These are phyloP conservation scores for Penicillium soppii DNA, from an alignment of 495 filamentous ascomycete species.

Conservation along the genomic window DNA sequence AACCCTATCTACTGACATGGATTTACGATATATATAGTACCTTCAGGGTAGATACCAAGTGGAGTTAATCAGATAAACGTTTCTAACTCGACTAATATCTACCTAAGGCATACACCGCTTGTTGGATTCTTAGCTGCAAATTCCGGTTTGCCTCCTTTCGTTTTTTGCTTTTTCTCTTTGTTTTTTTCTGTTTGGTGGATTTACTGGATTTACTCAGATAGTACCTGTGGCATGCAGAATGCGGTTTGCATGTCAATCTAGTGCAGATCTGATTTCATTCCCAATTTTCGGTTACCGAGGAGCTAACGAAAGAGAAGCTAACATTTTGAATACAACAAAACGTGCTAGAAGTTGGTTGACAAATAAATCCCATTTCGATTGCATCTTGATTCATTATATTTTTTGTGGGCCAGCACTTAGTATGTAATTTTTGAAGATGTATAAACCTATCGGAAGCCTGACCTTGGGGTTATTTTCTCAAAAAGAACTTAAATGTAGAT, in stretches of 20 bases:
- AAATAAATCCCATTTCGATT: conserved; percentile 14
- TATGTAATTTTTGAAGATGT: neutral
- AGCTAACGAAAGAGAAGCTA: neutral
- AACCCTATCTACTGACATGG: too few relatives aligned
- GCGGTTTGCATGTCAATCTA: conserved; percentile 5
- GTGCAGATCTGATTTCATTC: conserved; percentile 12
- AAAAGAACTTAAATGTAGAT: neutral
- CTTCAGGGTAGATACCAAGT: neutral
- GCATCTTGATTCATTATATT: too few relatives aligned
- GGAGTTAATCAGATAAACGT: conserved; percentile 26
- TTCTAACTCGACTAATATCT: conserved; percentile 7
- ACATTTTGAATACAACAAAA: conserved; percentile 4
- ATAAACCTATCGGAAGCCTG: conserved; percentile 23
- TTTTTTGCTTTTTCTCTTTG: too few relatives aligned
- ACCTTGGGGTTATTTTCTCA: neutral
- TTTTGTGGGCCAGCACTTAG: too few relatives aligned
- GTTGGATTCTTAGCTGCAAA: conserved; percentile 3
- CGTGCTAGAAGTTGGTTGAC: conserved; percentile 10
- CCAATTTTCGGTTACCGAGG: conserved; percentile 25
- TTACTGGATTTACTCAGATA: neutral
- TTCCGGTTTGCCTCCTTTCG: conserved; percentile 5
- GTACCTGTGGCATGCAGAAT: conserved; percentile 1
- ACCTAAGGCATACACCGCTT: conserved; percentile 27
- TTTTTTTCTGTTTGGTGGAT: conserved; percentile 4
- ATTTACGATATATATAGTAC: neutral